Evolutionary conservation across 2,329 filamentous ascomycete genomes (phyloP), one percentile per base, ranked within the genome.

Genomic region (Cucurbitaria berberidis): DNA sequence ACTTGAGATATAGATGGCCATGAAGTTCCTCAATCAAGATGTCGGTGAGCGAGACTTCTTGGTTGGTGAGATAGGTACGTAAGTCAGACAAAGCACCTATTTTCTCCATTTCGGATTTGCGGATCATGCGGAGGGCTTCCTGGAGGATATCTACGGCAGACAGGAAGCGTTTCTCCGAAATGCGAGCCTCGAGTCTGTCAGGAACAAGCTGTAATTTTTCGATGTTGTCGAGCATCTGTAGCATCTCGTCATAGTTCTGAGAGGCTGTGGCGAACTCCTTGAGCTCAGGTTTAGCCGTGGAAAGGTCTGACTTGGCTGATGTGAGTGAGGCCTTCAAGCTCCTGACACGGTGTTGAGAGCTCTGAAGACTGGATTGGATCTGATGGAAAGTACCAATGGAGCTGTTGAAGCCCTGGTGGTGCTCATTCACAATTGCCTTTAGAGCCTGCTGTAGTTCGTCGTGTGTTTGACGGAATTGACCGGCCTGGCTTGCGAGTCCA

Each of bases 311-410:
- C 75, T 96, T 96, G 39, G 93, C 89, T 48, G 86, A 84, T 13
- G 87, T 84, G 51, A 99, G 80, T n/a, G 91, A 91, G 51, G 92
- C 86, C 74, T 93, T 95, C 57, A 99, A 80, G 11, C 82, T 81
- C 53, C 93, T 86, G 48, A 99, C 91, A 55, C 91, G 87, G 67
- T 87, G 87, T 76, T 99, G 95, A 15, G 92, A 96, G 45, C 86
- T 82, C 67, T 93, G 90, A 61, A 99, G 95, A 76, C 91, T 96
- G 46, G 88, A 86, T 75, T 99, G 95, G 57, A 99, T 99, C 76
- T 96, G 97, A 80, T 99, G 96, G 72, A 98, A 99, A 18, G 93
- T 98, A 74, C 93, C 95, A 59, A 99, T 98, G 45, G 93, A 97
- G 75, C 91, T 96, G 78, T 98, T 99, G 83, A 99, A 99, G 41